These are phyloP conservation scores for Neonothopanus nambi DNA, from an alignment of 1,284 basidiomycete species.

Conservation along the genomic window DNA sequence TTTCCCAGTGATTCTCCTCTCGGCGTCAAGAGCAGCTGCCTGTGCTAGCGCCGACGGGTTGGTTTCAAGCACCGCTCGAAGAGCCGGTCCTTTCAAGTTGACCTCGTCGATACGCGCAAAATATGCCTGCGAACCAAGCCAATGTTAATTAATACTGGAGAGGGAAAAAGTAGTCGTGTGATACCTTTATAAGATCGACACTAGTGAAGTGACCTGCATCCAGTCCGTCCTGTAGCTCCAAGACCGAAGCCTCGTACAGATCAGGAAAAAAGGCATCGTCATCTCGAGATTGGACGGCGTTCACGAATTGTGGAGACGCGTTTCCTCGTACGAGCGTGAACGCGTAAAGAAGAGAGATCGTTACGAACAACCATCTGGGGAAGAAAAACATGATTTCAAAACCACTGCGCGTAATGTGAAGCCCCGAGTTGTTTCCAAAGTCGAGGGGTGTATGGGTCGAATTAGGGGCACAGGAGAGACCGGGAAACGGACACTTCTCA, in stretches of 20 bases:
- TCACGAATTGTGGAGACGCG: too few species aligned
- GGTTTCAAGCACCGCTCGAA: slow-evolving; percentile 64
- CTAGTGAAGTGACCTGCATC: slow-evolving; percentile 57
- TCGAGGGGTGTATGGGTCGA: too few species aligned
- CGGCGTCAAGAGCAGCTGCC: slow-evolving; percentile 54
- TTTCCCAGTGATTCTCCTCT: slow-evolving; percentile 46
- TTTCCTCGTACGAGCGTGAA: too few species aligned
- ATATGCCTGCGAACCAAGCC: slow-evolving; percentile 48
- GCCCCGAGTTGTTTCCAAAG: too few species aligned
- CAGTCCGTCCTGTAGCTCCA: slow-evolving; percentile 55
- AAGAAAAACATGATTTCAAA: too few species aligned
- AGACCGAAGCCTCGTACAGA: slow-evolving; percentile 61
- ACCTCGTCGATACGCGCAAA: slow-evolving; percentile 72
- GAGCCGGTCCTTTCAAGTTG: slow-evolving; percentile 58
- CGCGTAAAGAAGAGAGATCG: too few species aligned
- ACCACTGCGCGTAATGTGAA: too few species aligned
- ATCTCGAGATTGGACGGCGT: too few species aligned
- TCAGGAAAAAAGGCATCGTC: slow-evolving; percentile 41
- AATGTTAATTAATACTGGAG: background rate
- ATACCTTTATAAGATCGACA: slow-evolving; percentile 62
- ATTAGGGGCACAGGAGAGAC: too few species aligned
- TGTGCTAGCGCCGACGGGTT: slow-evolving; percentile 61
- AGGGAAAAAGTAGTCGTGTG: background rate
- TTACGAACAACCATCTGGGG: too few species aligned
- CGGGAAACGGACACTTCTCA: too few species aligned